phyloP scores from a whole-genome alignment of 2,329 filamentous ascomycete species.

The Dissoconium aciculare region DNA sequence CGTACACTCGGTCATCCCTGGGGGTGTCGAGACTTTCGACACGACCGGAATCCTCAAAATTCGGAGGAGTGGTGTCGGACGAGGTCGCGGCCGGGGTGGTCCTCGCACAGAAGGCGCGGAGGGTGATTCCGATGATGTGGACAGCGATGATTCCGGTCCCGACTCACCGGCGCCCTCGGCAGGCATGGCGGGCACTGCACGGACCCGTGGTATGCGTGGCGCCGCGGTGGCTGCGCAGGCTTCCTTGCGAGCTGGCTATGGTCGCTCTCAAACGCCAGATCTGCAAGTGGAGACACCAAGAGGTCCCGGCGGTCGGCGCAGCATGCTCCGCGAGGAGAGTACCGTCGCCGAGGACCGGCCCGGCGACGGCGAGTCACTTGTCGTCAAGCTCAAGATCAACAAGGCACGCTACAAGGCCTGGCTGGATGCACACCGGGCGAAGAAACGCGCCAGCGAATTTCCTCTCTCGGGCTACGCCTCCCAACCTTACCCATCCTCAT shows the following conservation, averaged over 20 bases:
- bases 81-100: conserved; percentile 44
- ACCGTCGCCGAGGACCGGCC: conserved; percentile 32
- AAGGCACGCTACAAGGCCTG: conserved; percentile 57
- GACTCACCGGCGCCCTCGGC: conserved; percentile 44
- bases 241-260: conserved; percentile 58
- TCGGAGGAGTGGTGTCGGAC: conserved; percentile 27
- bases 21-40: conserved; percentile 63
- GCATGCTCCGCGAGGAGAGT: conserved; percentile 60
- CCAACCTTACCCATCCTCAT: conserved; percentile 12
- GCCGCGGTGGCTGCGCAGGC: conserved; percentile 77
- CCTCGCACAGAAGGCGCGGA: conserved; percentile 40
- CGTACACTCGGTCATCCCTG: conserved; percentile 83
- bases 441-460: conserved; percentile 21
- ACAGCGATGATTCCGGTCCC: conserved; percentile 73
- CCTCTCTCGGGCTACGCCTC: conserved; percentile 23
- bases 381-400: conserved; percentile 61
- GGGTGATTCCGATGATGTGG: conserved; percentile 82
- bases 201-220: conserved; percentile 77
- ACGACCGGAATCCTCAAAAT: conserved; percentile 75
- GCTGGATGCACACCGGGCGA: conserved; percentile 28
- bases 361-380: conserved; percentile 51
- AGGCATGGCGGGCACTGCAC: conserved; percentile 66
- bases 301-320: conserved; percentile 44
- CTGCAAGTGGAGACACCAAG: not conserved
- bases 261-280: conserved; percentile 84